These are phyloP conservation scores for Coleophoma eucalyptorum DNA, from an alignment of 2,329 filamentous ascomycete genomes.

Conservation along the genomic window DNA sequence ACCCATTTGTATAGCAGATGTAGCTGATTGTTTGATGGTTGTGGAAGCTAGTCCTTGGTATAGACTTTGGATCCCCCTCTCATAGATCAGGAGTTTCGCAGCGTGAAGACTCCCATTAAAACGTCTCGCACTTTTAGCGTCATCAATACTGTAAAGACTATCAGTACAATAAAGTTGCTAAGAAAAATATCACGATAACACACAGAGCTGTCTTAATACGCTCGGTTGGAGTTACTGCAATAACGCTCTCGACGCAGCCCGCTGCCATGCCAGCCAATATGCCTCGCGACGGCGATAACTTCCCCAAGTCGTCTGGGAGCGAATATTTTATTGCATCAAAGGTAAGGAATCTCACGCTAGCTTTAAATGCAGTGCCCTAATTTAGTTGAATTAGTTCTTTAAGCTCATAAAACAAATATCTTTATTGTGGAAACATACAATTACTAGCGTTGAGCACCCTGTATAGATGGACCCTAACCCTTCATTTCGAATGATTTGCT, in stretches of 20 bases:
- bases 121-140: slow-evolving; percentile 25
- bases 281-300: slow-evolving; percentile 48
- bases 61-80: slow-evolving; percentile 33
- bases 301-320: slow-evolving; percentile 50
- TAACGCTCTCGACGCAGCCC: slow-evolving; percentile 54
- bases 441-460: slow-evolving; percentile 56
- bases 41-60: slow-evolving; percentile 39
- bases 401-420: too few species aligned
- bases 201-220: slow-evolving; percentile 63
- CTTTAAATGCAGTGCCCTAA: slow-evolving; percentile 59
- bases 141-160: too few species aligned
- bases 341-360: slow-evolving; percentile 60
- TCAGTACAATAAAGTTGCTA: too few species aligned
- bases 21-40: slow-evolving; percentile 41
- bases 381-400: too few species aligned
- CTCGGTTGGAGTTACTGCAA: slow-evolving; percentile 63
- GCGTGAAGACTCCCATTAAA: slow-evolving; percentile 27
- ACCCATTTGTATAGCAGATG: slow-evolving; percentile 42
- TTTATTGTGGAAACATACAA: too few species aligned
- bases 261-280: slow-evolving; percentile 59
- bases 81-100: slow-evolving; percentile 26
- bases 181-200: too few species aligned
- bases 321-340: slow-evolving; percentile 60
- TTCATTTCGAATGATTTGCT: slow-evolving; percentile 48
- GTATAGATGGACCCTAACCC: slow-evolving; percentile 57